Evolutionary conservation across 139 green algal genomes (phyloP), one percentile per base, ranked within the genome.

Genomic region (Volvox reticuliferus): DNA sequence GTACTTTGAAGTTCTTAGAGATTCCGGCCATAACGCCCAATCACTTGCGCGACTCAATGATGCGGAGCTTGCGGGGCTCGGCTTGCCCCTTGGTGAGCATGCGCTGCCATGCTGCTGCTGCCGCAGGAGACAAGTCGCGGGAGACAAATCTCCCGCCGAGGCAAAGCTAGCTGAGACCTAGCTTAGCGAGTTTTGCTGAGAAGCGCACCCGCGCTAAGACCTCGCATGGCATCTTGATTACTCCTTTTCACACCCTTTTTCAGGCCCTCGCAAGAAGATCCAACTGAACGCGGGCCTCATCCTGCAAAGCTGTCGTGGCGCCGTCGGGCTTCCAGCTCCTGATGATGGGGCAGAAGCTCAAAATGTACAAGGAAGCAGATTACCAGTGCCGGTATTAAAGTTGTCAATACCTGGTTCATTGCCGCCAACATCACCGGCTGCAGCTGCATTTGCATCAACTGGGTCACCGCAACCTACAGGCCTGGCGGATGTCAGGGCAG

Each of bases 231-330:
- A n/a, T n/a, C n/a, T 55, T 55, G 44, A 55, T 55, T 14, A 14
- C 44, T 55, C 44, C 44, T 55, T 55, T 55, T 55, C 5, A 55
- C 44, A 9, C 44, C 9, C 24, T 12, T 12, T 24, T 50, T 18
- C 86, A 90, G 86, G 86, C 12, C 86, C 86, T 2, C 86, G 86
- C 73, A 90, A 90, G 73, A 90, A 90, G n/a, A 84, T 90, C 55
- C n/a, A 12, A 2, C 71, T 90, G 13, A 90, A 90, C 20, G 86
- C 86, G 6, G 86, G 86, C n/a, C 73, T 90, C 30, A 90, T 90
- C 1, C 30, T 83, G 22, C 86, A 90, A 33, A 84, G 86, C 86
- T 62, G 28, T 50, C 37, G 20, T 63, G 24, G 79, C 79, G 14
- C 79, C 1, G 44, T 44, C 28, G 24, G 50, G 37, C 12, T 24